phyloP scores from a whole-genome alignment of 202 grass and related monocot genomes.

The Musa balbisiana region DNA sequence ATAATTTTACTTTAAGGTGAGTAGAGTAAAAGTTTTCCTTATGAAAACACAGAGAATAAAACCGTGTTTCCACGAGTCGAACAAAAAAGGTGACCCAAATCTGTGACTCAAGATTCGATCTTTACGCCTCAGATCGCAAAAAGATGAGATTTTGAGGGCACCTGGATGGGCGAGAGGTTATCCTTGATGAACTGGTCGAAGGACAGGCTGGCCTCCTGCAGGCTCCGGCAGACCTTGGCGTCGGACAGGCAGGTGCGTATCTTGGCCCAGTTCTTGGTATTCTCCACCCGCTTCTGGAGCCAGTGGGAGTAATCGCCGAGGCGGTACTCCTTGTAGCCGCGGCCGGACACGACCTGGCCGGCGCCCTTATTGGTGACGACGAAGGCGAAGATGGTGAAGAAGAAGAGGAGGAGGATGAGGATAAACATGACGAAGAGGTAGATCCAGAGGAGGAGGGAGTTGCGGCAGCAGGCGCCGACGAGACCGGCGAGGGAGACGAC shows the following conservation, averaged over 20 bases:
- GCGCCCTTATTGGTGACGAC: conserved; percentile 74
- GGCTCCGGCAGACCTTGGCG: conserved; percentile 57
- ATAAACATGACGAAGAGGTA: conserved; percentile 89
- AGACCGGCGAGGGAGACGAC: conserved; percentile 62
- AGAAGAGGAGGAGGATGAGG: conserved; percentile 63
- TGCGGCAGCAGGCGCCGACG: conserved; percentile 75
- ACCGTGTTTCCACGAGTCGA: background rate
- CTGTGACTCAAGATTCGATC: background rate
- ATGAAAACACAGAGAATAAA: background rate
- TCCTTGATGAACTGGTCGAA: conserved; percentile 13
- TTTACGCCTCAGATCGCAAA: background rate
- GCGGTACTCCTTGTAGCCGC: conserved; percentile 73
- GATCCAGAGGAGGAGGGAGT: conserved; percentile 74
- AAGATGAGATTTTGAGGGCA: background rate
- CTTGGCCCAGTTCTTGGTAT: conserved; percentile 58
- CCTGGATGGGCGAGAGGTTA: conserved; percentile 73
- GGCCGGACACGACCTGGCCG: conserved; percentile 42
- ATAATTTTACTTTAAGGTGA: too few relatives aligned
- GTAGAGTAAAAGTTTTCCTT: too few relatives aligned
- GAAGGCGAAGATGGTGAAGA: conserved; percentile 75
- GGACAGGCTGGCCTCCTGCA: conserved; percentile 28
- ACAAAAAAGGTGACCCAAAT: background rate
- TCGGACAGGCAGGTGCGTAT: conserved; percentile 56
- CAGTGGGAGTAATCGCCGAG: conserved; percentile 84
- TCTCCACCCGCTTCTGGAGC: conserved; percentile 65